Conservation (phyloP, 1,139 yeast species). For the Pichia sorboxylosa region DNA sequence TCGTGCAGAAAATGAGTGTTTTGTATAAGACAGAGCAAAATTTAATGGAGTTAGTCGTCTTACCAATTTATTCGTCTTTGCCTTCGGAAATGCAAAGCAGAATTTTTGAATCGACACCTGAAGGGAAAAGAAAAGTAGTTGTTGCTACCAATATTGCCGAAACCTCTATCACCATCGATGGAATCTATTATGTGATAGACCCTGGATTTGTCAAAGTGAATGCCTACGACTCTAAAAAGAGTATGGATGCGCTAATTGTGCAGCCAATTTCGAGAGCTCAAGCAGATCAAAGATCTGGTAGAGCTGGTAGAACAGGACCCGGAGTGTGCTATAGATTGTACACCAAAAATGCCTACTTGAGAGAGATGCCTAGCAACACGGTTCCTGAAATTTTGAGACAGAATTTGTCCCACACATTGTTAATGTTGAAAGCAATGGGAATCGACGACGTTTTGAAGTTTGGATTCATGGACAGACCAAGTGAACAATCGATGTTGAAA, state of each 20-base stretch:
- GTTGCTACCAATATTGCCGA: slow-evolving; percentile 77
- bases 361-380: slow-evolving; percentile 76
- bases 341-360: slow-evolving; percentile 53
- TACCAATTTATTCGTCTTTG: slow-evolving; percentile 80
- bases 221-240: slow-evolving; percentile 63
- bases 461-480: slow-evolving; percentile 95
- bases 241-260: slow-evolving; percentile 67
- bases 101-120: slow-evolving; percentile 67
- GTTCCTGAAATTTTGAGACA: slow-evolving; percentile 91
- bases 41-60: slow-evolving; percentile 54
- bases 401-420: slow-evolving; percentile 71
- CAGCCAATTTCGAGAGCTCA: slow-evolving; percentile 75
- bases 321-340: slow-evolving; percentile 70
- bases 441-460: slow-evolving; percentile 67
- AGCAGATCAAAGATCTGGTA: slow-evolving; percentile 71
- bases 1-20: slow-evolving; percentile 54
- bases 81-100: slow-evolving; percentile 65
- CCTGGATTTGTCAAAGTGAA: slow-evolving; percentile 75
- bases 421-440: slow-evolving; percentile 93
- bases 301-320: slow-evolving; percentile 84
- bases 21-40: slow-evolving; percentile 39
- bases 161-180: slow-evolving; percentile 73
- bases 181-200: slow-evolving; percentile 64
- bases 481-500: slow-evolving; percentile 55
- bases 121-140: slow-evolving; percentile 59